These are phyloP conservation scores for Colletotrichum orchidophilum DNA, from an alignment of 2,329 filamentous ascomycete genomes.

Conservation along the genomic window DNA sequence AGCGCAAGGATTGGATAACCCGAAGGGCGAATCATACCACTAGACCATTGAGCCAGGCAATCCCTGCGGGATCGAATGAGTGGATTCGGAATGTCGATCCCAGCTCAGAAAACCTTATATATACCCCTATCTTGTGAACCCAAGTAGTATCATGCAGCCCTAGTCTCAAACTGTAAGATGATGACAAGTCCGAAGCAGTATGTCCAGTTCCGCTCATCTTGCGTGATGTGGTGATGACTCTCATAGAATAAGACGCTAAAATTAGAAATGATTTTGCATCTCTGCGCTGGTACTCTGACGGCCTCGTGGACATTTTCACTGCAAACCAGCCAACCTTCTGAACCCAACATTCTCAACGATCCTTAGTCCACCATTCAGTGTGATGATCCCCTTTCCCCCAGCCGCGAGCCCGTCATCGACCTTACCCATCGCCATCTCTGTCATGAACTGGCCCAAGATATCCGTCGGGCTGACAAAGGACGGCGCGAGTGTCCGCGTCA, in stretches of 20 bases:
- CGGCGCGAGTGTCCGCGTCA: constrained; percentile 36
- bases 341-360: constrained; percentile 48
- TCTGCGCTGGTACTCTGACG: background rate
- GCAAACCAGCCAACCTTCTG: constrained; percentile 45
- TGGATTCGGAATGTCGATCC: background rate
- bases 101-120: background rate
- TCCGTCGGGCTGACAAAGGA: constrained; percentile 52
- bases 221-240: background rate
- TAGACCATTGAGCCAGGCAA: constrained; percentile 29
- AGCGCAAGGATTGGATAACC: constrained; percentile 10
- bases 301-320: background rate
- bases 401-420: constrained; percentile 39
- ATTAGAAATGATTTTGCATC: background rate
- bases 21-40: constrained; percentile 34
- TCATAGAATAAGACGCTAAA: background rate
- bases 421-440: constrained; percentile 55
- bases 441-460: constrained; percentile 53
- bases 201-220: background rate
- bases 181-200: background rate
- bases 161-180: too few species aligned
- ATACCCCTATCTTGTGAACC: background rate
- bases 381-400: constrained; percentile 43
- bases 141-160: too few species aligned
- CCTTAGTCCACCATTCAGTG: constrained; percentile 44
- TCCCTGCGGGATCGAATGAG: constrained; percentile 13